phyloP scores from a whole-genome alignment of 805 yeast genomes.

The Kuraishia hungarica region DNA sequence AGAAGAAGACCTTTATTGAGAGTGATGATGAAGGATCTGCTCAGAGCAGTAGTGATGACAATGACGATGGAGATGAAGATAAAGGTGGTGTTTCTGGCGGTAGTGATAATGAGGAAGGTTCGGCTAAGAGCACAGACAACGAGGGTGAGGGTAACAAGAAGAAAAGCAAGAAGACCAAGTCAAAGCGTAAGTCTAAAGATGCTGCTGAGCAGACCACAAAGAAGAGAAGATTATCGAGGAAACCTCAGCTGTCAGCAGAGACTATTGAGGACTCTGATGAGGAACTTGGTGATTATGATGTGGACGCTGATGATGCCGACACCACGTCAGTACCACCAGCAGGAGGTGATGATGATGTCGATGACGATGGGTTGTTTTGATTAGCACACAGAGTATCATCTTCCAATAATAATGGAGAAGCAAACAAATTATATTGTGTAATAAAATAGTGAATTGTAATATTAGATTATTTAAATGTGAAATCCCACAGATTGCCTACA shows the following conservation, averaged over 20 bases:
- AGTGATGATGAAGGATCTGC: slow-evolving; percentile 31
- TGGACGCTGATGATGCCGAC: slow-evolving; percentile 5
- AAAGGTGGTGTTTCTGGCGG: background rate
- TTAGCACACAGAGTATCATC: background rate
- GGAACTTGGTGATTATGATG: slow-evolving; percentile 6
- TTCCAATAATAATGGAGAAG: background rate
- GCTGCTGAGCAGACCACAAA: slow-evolving; percentile 1
- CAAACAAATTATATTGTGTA: slow-evolving; percentile 1
- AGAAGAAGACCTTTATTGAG: slow-evolving; percentile 24
- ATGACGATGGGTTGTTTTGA: slow-evolving; percentile 3
- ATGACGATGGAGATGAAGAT: background rate
- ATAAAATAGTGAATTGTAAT: background rate
- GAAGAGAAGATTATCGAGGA: slow-evolving; percentile 13
- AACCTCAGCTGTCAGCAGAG: slow-evolving; percentile 16
- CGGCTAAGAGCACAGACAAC: slow-evolving; percentile 2
- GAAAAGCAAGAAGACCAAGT: slow-evolving; percentile 1
- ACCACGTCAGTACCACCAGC: background rate
- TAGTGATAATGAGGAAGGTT: slow-evolving; percentile 7
- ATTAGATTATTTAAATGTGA: no score
- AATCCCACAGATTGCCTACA: no score
- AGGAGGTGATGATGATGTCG: slow-evolving; percentile 3
- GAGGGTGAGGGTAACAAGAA: slow-evolving; percentile 1
- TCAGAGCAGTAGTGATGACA: background rate
- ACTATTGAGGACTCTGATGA: slow-evolving; percentile 23
- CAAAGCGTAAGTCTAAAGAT: slow-evolving; percentile 6